Percentiles rank a stretch among this genome's conserved stretches.
These are phyloP conservation scores for Trypethelium eluteriae DNA, from an alignment of 495 filamentous ascomycete species.

Conservation along the genomic window DNA sequence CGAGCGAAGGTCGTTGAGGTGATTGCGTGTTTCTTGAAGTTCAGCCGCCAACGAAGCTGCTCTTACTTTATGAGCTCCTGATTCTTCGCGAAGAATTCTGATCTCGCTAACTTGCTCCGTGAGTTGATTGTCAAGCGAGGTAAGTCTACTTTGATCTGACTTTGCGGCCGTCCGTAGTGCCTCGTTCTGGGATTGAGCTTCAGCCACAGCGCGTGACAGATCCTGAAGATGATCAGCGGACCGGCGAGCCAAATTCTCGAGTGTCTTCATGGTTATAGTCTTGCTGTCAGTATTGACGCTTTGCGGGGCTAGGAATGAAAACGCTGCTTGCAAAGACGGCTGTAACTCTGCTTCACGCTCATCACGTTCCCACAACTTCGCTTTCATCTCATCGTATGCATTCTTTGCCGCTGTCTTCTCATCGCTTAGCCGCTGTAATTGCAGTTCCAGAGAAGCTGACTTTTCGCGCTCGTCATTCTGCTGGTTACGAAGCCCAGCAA, in stretches of 20 bases:
- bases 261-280: conserved; percentile 5
- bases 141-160: conserved; percentile 25
- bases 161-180: conserved; percentile 27
- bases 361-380: conserved; percentile 39
- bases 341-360: conserved; percentile 47
- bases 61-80: conserved; percentile 48
- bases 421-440: conserved; percentile 33
- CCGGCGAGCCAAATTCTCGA: conserved; percentile 45
- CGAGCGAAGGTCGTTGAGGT: conserved; percentile 55
- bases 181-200: conserved; percentile 35
- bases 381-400: conserved; percentile 43
- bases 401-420: conserved; percentile 32
- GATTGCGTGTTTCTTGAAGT: conserved; percentile 56
- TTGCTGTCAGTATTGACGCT: conserved; percentile 49
- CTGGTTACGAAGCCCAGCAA: conserved; percentile 45
- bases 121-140: conserved; percentile 14
- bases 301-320: conserved; percentile 53
- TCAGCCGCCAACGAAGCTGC: conserved; percentile 52
- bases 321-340: conserved; percentile 52
- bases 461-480: conserved; percentile 49
- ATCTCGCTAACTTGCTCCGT: conserved; percentile 24
- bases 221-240: conserved; percentile 33
- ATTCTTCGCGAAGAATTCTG: conserved; percentile 22
- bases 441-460: conserved; percentile 28
- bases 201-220: conserved; percentile 33